Percentiles rank a stretch among this genome's conserved stretches.
phyloP scores from a whole-genome alignment of 257 asterid species.

The Catharanthus roseus region DNA sequence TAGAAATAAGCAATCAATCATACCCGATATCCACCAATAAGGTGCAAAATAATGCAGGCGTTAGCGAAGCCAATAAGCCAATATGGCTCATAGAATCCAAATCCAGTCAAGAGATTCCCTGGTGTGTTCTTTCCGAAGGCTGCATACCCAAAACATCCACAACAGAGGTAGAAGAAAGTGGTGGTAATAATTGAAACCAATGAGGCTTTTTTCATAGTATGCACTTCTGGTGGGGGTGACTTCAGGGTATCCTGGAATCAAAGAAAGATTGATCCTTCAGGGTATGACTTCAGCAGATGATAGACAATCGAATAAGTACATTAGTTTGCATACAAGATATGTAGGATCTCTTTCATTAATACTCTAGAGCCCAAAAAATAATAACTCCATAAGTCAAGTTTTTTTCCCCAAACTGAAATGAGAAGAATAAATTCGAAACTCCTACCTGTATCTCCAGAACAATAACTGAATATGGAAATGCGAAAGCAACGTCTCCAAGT shows the following conservation, averaged over 20 bases:
- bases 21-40: constrained; percentile 77
- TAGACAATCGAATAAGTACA: neutral
- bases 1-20: neutral
- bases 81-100: constrained; percentile 76
- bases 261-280: neutral
- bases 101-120: constrained; percentile 73
- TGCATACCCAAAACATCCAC: constrained; percentile 73
- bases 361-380: neutral
- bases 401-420: neutral
- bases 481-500: constrained; percentile 72
- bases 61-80: constrained; percentile 74
- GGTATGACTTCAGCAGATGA: neutral
- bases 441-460: constrained; percentile 76
- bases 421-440: neutral
- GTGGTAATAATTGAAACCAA: constrained; percentile 35
- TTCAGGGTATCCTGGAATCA: constrained; percentile 57
- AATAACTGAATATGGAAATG: constrained; percentile 65
- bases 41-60: constrained; percentile 56
- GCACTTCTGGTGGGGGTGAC: constrained; percentile 58
- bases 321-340: neutral
- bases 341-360: neutral
- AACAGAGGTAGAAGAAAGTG: constrained; percentile 57
- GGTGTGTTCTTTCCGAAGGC: constrained; percentile 68
- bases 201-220: constrained; percentile 64
- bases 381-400: neutral